Conservation (phyloP, 495 filamentous ascomycete genomes). For the Podospora pseudocomata region DNA sequence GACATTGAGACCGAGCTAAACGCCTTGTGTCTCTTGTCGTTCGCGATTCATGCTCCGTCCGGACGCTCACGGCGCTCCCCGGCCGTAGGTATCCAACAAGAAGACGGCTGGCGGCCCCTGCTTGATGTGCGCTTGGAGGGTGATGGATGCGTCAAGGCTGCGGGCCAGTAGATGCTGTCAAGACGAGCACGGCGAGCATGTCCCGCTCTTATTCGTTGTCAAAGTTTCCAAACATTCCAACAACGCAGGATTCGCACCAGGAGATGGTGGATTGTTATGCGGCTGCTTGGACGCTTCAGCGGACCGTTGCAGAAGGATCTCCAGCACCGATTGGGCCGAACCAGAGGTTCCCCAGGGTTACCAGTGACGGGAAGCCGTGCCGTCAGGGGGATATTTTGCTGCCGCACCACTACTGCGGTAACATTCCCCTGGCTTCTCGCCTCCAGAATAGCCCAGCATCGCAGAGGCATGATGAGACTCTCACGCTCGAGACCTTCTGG, state of each 20-base stretch:
- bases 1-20: conserved; percentile 4
- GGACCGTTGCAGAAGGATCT: conserved; percentile 25
- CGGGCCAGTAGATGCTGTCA: conserved; percentile 24
- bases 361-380: conserved; percentile 23
- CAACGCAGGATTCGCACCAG: conserved; percentile 9
- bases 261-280: conserved; percentile 22
- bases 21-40: neutral
- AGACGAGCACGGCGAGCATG: conserved; percentile 8
- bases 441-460: conserved; percentile 29
- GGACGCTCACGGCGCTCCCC: neutral
- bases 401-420: conserved; percentile 18
- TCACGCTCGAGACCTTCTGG: conserved; percentile 10
- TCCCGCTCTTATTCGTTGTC: conserved; percentile 18
- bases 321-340: conserved; percentile 15
- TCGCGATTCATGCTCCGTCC: conserved; percentile 14
- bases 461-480: conserved; percentile 36
- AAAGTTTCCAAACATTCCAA: conserved; percentile 26
- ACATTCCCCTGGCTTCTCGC: conserved; percentile 29
- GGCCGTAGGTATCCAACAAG: neutral
- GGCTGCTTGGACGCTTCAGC: conserved; percentile 21
- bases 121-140: conserved; percentile 26
- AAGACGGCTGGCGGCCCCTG: conserved; percentile 12
- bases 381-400: conserved; percentile 18
- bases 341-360: conserved; percentile 21
- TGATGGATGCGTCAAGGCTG: conserved; percentile 24